These are phyloP conservation scores for Neopestalotiopsis sp. DNA, from an alignment of 2,329 filamentous ascomycete genomes.

Conservation along the genomic window DNA sequence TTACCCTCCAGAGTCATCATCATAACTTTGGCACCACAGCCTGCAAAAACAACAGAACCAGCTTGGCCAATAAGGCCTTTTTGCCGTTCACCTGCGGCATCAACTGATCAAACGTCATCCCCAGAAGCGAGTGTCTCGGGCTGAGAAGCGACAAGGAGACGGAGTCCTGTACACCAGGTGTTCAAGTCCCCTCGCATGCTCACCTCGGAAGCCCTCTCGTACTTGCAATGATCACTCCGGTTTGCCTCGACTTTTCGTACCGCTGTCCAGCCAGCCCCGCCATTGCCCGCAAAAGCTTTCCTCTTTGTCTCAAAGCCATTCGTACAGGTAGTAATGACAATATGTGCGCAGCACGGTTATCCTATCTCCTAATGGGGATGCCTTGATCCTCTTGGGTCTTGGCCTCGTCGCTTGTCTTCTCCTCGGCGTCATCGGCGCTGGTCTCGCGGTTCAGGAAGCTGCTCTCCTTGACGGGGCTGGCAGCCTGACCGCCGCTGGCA, in stretches of 20 bases:
- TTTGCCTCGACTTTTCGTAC: constrained; percentile 3
- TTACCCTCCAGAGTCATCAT: constrained; percentile 18
- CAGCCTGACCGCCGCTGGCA: constrained; percentile 52
- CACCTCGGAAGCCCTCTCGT: background rate
- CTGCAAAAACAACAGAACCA: background rate
- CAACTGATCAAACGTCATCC: constrained; percentile 11
- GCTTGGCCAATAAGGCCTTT: background rate
- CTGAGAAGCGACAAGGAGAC: background rate
- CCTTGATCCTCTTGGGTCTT: constrained; percentile 42
- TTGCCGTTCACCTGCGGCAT: background rate
- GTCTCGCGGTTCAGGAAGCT: constrained; percentile 86
- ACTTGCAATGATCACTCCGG: constrained; percentile 2
- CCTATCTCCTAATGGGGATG: constrained; percentile 70
- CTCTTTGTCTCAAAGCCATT: background rate
- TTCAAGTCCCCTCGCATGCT: background rate
- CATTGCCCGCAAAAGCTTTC: constrained; percentile 9
- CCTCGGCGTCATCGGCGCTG: constrained; percentile 64
- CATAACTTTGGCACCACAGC: background rate
- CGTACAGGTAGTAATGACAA: background rate
- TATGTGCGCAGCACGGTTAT: background rate
- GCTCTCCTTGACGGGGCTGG: constrained; percentile 88
- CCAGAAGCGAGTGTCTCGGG: constrained; percentile 13
- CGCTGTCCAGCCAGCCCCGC: background rate
- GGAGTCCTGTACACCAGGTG: background rate
- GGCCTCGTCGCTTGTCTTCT: constrained; percentile 38